Evolutionary conservation across 1,284 basidiomycete species (phyloP).

Genomic region (Schizophyllum amplum): DNA sequence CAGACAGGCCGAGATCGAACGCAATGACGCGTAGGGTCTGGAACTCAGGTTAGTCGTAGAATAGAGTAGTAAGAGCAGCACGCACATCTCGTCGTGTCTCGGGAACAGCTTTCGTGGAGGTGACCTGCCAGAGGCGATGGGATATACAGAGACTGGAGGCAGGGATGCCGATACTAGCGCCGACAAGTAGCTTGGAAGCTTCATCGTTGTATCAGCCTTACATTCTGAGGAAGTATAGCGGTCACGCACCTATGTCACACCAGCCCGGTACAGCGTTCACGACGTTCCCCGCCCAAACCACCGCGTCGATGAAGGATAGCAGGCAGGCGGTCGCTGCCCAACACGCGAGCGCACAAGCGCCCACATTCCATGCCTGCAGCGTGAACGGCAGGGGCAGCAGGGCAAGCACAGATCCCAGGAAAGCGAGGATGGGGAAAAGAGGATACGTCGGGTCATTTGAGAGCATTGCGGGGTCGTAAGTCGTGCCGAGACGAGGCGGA

Average conservation of each 20-base stretch:
- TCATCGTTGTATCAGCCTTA: constrained; percentile 14
- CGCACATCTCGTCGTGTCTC: constrained; percentile 29
- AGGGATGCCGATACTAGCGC: constrained; percentile 46
- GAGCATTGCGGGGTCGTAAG: no score
- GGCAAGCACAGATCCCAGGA: constrained; percentile 31
- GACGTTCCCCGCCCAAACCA: constrained; percentile 47
- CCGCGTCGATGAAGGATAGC: constrained; percentile 43
- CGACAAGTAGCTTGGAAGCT: constrained; percentile 33
- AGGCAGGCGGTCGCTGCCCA: constrained; percentile 52
- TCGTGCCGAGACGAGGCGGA: no score
- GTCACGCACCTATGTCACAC: constrained; percentile 58
- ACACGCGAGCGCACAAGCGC: constrained; percentile 44
- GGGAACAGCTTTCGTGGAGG: constrained; percentile 29
- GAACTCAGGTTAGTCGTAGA: constrained; percentile 6
- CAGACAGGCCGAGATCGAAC: constrained; percentile 44
- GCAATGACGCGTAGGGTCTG: constrained; percentile 25
- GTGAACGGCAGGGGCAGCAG: constrained; percentile 37
- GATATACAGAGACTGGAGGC: constrained; percentile 51
- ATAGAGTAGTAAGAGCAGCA: constrained; percentile 11
- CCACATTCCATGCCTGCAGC: constrained; percentile 46
- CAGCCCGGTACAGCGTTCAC: constrained; percentile 40
- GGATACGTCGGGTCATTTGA: constrained; percentile 23
- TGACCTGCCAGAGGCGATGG: constrained; percentile 34
- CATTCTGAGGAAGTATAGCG: background rate
- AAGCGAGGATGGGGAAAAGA: constrained; percentile 29